phyloP scores from a whole-genome alignment of 1,139 yeast genomes.

The Pneumocystis canis region DNA sequence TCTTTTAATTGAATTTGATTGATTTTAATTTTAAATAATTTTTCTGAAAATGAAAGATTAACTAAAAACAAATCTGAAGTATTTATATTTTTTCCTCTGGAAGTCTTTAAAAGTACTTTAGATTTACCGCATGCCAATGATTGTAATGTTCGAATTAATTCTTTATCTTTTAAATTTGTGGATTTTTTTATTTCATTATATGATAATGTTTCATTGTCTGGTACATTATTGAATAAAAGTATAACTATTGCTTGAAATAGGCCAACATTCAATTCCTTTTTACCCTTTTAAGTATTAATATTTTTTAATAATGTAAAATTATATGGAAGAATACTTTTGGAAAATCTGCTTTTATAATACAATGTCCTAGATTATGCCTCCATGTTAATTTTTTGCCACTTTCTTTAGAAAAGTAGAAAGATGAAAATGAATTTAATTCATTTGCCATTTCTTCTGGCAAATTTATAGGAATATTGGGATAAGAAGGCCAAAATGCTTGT shows the following conservation, averaged over 20 bases:
- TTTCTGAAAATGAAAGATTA: slow-evolving; percentile 23
- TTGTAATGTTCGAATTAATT: slow-evolving; percentile 20
- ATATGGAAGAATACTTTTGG: slow-evolving; percentile 10
- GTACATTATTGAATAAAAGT: slow-evolving; percentile 20
- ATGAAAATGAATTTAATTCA: slow-evolving; percentile 18
- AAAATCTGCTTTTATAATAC: slow-evolving; percentile 23
- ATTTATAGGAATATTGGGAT: slow-evolving; percentile 22
- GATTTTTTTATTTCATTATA: slow-evolving; percentile 18
- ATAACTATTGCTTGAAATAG: slow-evolving; percentile 23
- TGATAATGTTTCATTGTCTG: slow-evolving; percentile 16
- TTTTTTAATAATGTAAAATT: not conserved
- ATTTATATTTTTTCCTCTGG: slow-evolving; percentile 17
- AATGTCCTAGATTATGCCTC: slow-evolving; percentile 23
- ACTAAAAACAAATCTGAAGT: slow-evolving; percentile 21
- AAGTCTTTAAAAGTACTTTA: slow-evolving; percentile 21
- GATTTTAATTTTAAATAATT: slow-evolving; percentile 21
- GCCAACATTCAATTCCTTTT: slow-evolving; percentile 22
- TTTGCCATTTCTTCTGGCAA: slow-evolving; percentile 20
- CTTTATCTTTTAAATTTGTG: slow-evolving; percentile 17
- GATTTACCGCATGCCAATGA: slow-evolving; percentile 22
- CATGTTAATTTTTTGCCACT: slow-evolving; percentile 21
- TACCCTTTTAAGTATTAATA: slow-evolving; percentile 16
- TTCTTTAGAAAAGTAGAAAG: slow-evolving; percentile 18
- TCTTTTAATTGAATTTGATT: slow-evolving; percentile 23
- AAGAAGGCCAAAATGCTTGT: slow-evolving; percentile 24